Conservation (phyloP, 805 yeast species). For the Saccharomycopsis lassenensis region DNA sequence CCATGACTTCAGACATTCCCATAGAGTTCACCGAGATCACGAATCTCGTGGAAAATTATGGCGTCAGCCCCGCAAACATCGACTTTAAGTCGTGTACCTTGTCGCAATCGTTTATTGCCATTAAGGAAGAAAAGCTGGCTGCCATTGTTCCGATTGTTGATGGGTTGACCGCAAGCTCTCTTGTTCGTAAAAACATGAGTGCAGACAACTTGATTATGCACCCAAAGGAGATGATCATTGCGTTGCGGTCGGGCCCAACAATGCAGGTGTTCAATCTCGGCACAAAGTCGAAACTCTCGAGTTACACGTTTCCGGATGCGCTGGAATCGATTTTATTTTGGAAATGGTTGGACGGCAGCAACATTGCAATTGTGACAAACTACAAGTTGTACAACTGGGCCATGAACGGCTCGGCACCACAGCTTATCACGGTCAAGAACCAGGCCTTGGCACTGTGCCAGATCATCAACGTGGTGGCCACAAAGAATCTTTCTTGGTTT, state of each 20-base stretch:
- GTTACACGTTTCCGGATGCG: slow-evolving; percentile 76
- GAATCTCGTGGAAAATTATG: slow-evolving; percentile 40
- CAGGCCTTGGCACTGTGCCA: slow-evolving; percentile 68
- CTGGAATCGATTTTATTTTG: slow-evolving; percentile 58
- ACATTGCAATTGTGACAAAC: slow-evolving; percentile 78
- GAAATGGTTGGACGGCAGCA: slow-evolving; percentile 76
- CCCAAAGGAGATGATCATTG: slow-evolving; percentile 79
- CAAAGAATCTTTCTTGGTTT: slow-evolving; percentile 77
- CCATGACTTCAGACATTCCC: slow-evolving; percentile 53
- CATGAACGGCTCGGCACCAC: slow-evolving; percentile 71
- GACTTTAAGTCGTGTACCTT: slow-evolving; percentile 91
- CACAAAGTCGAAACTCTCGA: slow-evolving; percentile 79
- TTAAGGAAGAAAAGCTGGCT: slow-evolving; percentile 67
- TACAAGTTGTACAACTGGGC: slow-evolving; percentile 70
- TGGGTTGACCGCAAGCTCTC: slow-evolving; percentile 52
- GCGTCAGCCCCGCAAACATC: slow-evolving; percentile 66
- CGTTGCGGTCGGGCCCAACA: slow-evolving; percentile 92
- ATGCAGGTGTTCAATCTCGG: slow-evolving; percentile 90
- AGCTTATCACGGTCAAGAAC: slow-evolving; percentile 73
- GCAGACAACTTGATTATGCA: slow-evolving; percentile 98
- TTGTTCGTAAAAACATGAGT: slow-evolving; percentile 76
- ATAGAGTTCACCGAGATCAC: slow-evolving; percentile 94
- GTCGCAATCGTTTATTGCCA: slow-evolving; percentile 76
- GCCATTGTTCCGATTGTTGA: slow-evolving; percentile 82
- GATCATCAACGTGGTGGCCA: slow-evolving; percentile 82